Conservation (phyloP, 805 yeast species). For the Komagataella populi region DNA sequence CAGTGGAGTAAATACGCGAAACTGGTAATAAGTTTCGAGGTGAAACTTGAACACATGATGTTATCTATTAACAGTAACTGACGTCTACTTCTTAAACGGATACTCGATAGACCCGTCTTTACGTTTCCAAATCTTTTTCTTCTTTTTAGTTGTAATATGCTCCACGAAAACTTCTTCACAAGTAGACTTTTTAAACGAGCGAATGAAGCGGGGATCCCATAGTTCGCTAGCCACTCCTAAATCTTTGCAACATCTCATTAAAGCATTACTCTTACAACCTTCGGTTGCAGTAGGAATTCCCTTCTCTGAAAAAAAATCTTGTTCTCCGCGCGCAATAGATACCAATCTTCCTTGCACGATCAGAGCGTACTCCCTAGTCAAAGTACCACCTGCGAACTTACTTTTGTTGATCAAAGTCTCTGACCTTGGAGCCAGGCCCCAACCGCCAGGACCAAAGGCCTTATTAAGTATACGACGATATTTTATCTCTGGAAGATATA, state of each 20-base stretch:
- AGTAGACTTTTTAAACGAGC: slow-evolving; percentile 42
- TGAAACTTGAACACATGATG: background rate
- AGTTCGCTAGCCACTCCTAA: slow-evolving; percentile 92
- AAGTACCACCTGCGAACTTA: slow-evolving; percentile 24
- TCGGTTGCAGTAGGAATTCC: slow-evolving; percentile 93
- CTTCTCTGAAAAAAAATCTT: slow-evolving; percentile 74
- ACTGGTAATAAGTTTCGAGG: too few species aligned
- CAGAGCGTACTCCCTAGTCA: slow-evolving; percentile 84
- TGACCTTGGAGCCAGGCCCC: slow-evolving; percentile 95
- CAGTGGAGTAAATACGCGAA: background rate
- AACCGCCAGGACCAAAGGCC: slow-evolving; percentile 97
- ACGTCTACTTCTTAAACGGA: slow-evolving; percentile 48
- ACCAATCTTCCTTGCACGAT: slow-evolving; percentile 82
- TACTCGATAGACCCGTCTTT: slow-evolving; percentile 73
- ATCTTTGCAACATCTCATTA: slow-evolving; percentile 97
- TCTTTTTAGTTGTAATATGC: slow-evolving; percentile 66
- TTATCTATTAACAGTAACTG: too few species aligned
- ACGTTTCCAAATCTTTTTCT: slow-evolving; percentile 88
- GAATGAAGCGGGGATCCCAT: slow-evolving; percentile 92
- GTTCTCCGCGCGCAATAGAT: slow-evolving; percentile 91
- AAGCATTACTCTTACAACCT: slow-evolving; percentile 92
- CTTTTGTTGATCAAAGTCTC: slow-evolving; percentile 66
- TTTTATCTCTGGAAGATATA: slow-evolving; percentile 90
- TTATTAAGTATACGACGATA: slow-evolving; percentile 78
- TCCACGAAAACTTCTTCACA: slow-evolving; percentile 84